phyloP scores from a whole-genome alignment of 1,284 basidiomycete species.

The Laetiporus sulphureus region DNA sequence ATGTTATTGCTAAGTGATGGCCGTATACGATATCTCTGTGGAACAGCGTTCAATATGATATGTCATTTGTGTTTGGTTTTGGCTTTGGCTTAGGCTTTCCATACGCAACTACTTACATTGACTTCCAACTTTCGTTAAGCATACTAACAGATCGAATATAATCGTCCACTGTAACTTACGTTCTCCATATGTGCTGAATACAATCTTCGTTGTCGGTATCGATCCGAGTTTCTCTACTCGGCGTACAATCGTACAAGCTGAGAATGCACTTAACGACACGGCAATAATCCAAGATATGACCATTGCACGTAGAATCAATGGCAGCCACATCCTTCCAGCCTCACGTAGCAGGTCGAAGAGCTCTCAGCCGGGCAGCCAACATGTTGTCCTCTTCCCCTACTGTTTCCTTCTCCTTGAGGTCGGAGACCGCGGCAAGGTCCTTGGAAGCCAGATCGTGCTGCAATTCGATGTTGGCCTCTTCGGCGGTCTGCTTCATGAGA shows the following conservation, averaged over 20 bases:
- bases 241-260: too few species aligned
- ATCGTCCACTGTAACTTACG: too few species aligned
- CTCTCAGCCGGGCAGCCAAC: conserved; percentile 76
- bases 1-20: conserved; percentile 5
- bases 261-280: not conserved
- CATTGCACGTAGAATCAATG: not conserved
- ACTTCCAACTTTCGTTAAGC: too few species aligned
- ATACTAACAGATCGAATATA: too few species aligned
- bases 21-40: too few species aligned
- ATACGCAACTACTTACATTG: too few species aligned
- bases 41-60: too few species aligned
- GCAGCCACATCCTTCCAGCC: not conserved
- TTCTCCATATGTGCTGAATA: not conserved
- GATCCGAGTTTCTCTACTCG: too few species aligned
- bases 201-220: too few species aligned
- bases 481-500: conserved; percentile 91
- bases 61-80: too few species aligned
- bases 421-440: conserved; percentile 48
- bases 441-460: conserved; percentile 83
- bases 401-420: conserved; percentile 49
- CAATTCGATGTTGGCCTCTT: conserved; percentile 95
- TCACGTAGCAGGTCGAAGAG: conserved; percentile 71
- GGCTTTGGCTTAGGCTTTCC: too few species aligned
- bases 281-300: not conserved
- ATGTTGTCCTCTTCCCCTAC: conserved; percentile 73